Conservation (phyloP, 2,329 filamentous ascomycete species). For the Acephala macrosclerotiorum region DNA sequence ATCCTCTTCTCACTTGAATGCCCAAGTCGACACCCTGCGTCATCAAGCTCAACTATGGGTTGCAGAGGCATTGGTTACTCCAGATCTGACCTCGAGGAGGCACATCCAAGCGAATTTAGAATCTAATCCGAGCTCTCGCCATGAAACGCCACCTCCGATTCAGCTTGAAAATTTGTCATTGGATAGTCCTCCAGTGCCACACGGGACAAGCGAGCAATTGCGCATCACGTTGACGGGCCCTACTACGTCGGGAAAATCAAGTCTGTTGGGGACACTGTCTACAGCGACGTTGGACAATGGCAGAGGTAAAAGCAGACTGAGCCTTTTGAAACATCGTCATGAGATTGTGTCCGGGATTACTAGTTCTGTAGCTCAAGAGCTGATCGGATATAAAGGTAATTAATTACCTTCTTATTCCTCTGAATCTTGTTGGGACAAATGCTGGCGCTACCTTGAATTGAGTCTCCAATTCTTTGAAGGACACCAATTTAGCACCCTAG, state of each 20-base stretch:
- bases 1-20: neutral
- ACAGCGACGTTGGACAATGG: constrained; percentile 92
- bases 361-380: constrained; percentile 91
- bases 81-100: constrained; percentile 60
- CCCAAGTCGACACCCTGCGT: constrained; percentile 31
- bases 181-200: neutral
- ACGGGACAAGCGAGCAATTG: constrained; percentile 66
- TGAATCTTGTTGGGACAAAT: neutral
- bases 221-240: constrained; percentile 88
- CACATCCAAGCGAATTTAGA: neutral
- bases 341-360: constrained; percentile 92
- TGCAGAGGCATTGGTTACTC: constrained; percentile 87
- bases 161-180: constrained; percentile 1
- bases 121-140: neutral
- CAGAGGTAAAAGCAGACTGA: constrained; percentile 86
- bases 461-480: neutral
- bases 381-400: constrained; percentile 77
- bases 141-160: constrained; percentile 15
- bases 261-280: constrained; percentile 84
- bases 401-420: neutral
- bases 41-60: constrained; percentile 75
- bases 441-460: too few species aligned
- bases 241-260: constrained; percentile 92
- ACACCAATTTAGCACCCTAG: neutral
- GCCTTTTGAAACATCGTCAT: constrained; percentile 89